Conservation (phyloP, 495 filamentous ascomycete species). For the Pseudoneurospora amorphoporcata region DNA sequence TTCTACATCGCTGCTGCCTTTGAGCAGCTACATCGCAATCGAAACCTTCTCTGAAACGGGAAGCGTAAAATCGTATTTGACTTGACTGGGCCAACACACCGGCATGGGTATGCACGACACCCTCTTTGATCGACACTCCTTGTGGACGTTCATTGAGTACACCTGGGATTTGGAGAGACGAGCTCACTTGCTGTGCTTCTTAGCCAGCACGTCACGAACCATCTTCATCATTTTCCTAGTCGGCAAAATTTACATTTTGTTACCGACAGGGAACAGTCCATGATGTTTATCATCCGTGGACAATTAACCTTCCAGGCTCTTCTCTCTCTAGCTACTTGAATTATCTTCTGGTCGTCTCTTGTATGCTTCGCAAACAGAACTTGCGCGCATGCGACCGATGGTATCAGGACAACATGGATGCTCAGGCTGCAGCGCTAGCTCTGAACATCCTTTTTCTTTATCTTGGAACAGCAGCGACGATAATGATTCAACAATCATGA, state of each 20-base stretch:
- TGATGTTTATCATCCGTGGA: neutral
- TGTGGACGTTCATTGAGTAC: neutral
- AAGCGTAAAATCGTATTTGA: neutral
- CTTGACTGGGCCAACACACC: neutral
- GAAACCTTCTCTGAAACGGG: neutral
- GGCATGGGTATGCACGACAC: neutral
- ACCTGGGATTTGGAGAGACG: neutral
- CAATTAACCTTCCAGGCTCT: neutral
- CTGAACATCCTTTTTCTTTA: neutral
- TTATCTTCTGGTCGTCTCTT: neutral
- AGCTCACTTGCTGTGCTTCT: neutral
- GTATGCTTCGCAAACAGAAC: neutral
- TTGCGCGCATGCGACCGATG: neutral
- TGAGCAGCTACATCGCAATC: neutral
- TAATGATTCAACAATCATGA: neutral
- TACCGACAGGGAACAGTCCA: neutral
- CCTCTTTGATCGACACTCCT: neutral
- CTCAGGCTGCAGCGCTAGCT: neutral
- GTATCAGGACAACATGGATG: neutral
- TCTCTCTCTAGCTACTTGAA: neutral
- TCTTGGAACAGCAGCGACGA: neutral
- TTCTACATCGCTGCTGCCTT: neutral
- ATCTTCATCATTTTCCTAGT: neutral
- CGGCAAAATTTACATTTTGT: neutral
- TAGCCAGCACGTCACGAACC: neutral